These are phyloP conservation scores for Coffea humblotiana DNA, from an alignment of 305 asterid species.

Conservation along the genomic window DNA sequence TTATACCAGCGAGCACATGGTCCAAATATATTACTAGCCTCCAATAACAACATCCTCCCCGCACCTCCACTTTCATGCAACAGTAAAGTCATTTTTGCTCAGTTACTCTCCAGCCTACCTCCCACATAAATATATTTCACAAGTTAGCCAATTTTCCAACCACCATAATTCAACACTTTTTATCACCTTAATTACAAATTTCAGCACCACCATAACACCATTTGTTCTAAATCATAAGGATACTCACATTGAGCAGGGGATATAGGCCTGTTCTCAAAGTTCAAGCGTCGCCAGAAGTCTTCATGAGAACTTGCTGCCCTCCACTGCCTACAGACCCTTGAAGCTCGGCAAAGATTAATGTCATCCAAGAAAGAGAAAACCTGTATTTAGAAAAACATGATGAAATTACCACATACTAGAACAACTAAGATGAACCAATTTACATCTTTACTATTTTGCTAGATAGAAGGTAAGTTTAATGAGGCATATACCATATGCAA, in stretches of 20 bases:
- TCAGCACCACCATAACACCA: not conserved
- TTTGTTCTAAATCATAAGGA: not conserved
- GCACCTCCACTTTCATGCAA: not conserved
- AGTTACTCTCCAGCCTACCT: not conserved
- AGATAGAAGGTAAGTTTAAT: not conserved
- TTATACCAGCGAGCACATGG: not conserved
- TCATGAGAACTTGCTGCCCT: conserved; percentile 94
- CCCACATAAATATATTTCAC: not conserved
- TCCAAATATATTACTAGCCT: not conserved
- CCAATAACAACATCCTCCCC: not conserved
- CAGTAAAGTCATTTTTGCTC: not conserved
- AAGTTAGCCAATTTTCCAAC: not conserved
- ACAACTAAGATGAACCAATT: not conserved
- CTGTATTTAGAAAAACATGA: conserved; percentile 28
- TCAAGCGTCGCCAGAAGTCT: conserved; percentile 91
- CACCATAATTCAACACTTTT: not conserved
- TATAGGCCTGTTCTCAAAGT: conserved; percentile 76
- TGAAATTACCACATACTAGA: not conserved
- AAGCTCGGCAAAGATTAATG: conserved; percentile 87
- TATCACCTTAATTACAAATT: not conserved
- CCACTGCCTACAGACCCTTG: conserved; percentile 96
- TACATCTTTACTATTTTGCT: not conserved
- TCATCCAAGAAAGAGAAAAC: conserved; percentile 89
- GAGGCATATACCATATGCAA: conserved; percentile 66
- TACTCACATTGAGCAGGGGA: conserved; percentile 77